These are phyloP conservation scores for Fragaria nilgerrensis DNA, from an alignment of 306 rosid genomes.

Conservation along the genomic window DNA sequence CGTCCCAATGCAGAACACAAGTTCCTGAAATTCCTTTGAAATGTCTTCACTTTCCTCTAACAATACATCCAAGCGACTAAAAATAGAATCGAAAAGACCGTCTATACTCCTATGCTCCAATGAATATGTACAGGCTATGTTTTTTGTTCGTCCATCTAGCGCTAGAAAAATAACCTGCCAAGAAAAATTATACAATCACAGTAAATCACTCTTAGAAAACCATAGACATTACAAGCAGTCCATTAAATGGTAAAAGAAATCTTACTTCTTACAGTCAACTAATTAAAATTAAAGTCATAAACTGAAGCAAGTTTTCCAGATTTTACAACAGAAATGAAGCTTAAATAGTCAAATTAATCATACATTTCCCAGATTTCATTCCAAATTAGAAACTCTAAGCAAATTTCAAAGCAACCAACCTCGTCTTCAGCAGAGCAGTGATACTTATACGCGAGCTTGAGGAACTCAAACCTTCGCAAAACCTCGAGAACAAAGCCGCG, in stretches of 20 bases:
- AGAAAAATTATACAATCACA: background rate
- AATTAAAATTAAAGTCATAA: background rate
- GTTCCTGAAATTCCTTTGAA: slow-evolving; percentile 63
- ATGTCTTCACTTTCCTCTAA: slow-evolving; percentile 33
- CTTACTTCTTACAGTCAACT: background rate
- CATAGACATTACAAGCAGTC: background rate
- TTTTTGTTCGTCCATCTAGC: slow-evolving; percentile 61
- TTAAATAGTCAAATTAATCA: background rate
- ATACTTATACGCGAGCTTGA: slow-evolving; percentile 58
- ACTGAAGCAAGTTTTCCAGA: background rate
- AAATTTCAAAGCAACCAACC: slow-evolving; percentile 32
- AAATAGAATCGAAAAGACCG: slow-evolving; percentile 55
- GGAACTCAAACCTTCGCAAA: slow-evolving; percentile 58
- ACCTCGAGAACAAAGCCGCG: slow-evolving; percentile 40
- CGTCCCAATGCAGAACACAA: slow-evolving; percentile 61
- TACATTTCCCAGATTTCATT: background rate
- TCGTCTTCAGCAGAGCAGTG: slow-evolving; percentile 85
- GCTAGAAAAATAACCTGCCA: slow-evolving; percentile 77
- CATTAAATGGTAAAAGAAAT: background rate
- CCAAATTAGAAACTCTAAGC: background rate
- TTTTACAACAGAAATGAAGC: background rate
- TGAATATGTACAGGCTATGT: slow-evolving; percentile 64
- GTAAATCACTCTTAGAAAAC: background rate
- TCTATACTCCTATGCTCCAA: slow-evolving; percentile 65
- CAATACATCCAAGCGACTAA: slow-evolving; percentile 52